These are phyloP conservation scores for Colletotrichum gigasporum DNA, from an alignment of 2,329 filamentous ascomycete species.

Conservation along the genomic window DNA sequence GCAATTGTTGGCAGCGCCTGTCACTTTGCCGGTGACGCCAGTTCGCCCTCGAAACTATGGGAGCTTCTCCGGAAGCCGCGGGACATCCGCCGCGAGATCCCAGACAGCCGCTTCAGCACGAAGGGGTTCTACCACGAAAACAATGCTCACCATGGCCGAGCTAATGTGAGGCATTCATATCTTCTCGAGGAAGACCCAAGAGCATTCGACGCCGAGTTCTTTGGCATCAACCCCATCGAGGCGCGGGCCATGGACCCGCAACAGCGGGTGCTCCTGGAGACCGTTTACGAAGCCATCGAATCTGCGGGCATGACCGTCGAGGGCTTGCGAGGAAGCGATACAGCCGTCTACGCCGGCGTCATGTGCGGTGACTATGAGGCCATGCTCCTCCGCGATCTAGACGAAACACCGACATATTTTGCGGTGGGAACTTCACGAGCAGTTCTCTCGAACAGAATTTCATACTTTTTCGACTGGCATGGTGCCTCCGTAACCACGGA, in stretches of 20 bases:
- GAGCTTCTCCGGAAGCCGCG: background rate
- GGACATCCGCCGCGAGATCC: background rate
- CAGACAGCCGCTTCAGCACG: conserved; percentile 7
- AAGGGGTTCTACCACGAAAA: conserved; percentile 12
- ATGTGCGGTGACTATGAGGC: background rate
- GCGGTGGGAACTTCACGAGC: conserved; percentile 39
- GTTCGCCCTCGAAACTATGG: conserved; percentile 22
- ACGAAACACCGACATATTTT: background rate
- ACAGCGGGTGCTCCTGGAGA: conserved; percentile 43
- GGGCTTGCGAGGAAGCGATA: background rate
- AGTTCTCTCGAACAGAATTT: conserved; percentile 50
- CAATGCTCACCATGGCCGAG: conserved; percentile 33
- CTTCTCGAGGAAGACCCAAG: conserved; percentile 34
- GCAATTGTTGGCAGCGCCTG: conserved; percentile 21
- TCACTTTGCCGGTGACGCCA: conserved; percentile 11
- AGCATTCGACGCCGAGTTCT: conserved; percentile 40
- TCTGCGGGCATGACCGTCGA: conserved; percentile 28
- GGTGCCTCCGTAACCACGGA: conserved; percentile 53
- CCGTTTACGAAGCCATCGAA: conserved; percentile 44
- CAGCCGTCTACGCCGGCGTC: background rate
- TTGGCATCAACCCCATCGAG: conserved; percentile 39
- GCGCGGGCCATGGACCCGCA: conserved; percentile 44
- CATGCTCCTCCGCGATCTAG: background rate
- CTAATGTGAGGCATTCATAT: conserved; percentile 35
- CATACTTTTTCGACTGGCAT: conserved; percentile 50